Base-by-base conservation (phyloP, 1,284 basidiomycete species). In the Coniferiporia sulphurascens region DNA sequence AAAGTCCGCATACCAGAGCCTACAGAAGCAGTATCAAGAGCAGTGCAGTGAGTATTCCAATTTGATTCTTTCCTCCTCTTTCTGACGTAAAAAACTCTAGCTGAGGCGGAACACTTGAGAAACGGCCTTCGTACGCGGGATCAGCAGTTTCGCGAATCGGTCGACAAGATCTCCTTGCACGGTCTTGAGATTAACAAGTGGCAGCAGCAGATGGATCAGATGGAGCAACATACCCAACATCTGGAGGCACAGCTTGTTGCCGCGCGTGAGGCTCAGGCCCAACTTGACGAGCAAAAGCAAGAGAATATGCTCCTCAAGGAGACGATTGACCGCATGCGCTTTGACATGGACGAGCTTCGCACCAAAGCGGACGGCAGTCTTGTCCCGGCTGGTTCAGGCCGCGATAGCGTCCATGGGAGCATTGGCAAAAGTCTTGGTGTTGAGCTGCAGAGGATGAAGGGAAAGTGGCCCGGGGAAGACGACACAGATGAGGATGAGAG, bases 221-320 rank as follows among this genome's bases (percentile, higher is more conserved):
- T 89, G 48, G 90, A 94, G 68, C 80, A 82, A 10, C 83, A 85
- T 17, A 79, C 89, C 55, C 71, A 74, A 6, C 71, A 78, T 8
- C 79, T 95, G 27, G 87, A 93, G 66, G 66, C 71, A 5, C 91
- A 94, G 62, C 77, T 95, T 1, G 70, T 69, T 1, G 65, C 82
- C 17, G 89, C 91, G 1, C 83, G 87, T 50, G 81, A 85, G 63
- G 85, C 88, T 0, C 85, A 90, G 57, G 78, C 76, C 0, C 80
- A 85, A 61, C 80, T 95, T 38, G 91, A 94, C 59, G 87, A 88
- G 65, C 93, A 95, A 74, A 95, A 94, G 74, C 89, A 92, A 67
- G 92, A 95, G 77, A 96, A 95, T 67, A 69, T 95, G 63, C 74
- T 91, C 69, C 78, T 95, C 62, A 95, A 94, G 70, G 93, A 96